Percentiles rank a stretch among this genome's conserved stretches.
Conservation (phyloP, 1,284 basidiomycete species). For the Puccinia horiana region DNA sequence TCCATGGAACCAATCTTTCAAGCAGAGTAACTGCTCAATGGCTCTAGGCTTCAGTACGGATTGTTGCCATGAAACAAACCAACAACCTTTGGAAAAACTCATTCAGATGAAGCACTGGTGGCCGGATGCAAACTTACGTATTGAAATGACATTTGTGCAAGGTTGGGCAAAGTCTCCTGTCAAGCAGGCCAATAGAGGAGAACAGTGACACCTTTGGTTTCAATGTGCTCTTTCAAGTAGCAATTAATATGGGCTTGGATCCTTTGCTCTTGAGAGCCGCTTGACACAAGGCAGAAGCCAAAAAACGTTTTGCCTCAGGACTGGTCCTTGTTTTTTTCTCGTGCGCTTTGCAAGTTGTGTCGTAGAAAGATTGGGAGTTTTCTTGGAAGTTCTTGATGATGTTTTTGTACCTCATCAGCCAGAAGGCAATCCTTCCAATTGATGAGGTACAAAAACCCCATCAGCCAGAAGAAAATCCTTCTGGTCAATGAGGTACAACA, state of each 20-base stretch:
- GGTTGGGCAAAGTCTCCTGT: neutral
- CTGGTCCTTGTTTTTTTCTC: no score
- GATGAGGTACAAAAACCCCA: no score
- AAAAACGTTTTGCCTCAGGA: no score
- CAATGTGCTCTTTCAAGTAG: neutral
- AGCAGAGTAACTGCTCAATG: neutral
- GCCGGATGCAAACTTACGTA: neutral
- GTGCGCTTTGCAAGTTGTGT: no score
- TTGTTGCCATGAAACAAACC: neutral
- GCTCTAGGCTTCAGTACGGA: neutral
- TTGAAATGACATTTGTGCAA: neutral
- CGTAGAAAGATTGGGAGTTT: no score
- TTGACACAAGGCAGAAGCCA: no score
- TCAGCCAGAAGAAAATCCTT: no score
- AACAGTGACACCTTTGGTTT: neutral
- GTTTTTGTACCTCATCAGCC: no score
- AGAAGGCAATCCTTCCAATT: no score
- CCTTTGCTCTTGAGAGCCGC: no score
- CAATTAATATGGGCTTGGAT: neutral
- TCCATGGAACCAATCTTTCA: neutral
- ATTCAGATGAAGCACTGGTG: neutral
- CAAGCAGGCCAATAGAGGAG: neutral
- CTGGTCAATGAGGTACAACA: no score
- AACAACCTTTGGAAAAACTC: slow-evolving; percentile 1
- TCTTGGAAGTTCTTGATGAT: no score